Base-by-base conservation (phyloP, 495 filamentous ascomycete species). In the Aspergillus incahuasiensis region DNA sequence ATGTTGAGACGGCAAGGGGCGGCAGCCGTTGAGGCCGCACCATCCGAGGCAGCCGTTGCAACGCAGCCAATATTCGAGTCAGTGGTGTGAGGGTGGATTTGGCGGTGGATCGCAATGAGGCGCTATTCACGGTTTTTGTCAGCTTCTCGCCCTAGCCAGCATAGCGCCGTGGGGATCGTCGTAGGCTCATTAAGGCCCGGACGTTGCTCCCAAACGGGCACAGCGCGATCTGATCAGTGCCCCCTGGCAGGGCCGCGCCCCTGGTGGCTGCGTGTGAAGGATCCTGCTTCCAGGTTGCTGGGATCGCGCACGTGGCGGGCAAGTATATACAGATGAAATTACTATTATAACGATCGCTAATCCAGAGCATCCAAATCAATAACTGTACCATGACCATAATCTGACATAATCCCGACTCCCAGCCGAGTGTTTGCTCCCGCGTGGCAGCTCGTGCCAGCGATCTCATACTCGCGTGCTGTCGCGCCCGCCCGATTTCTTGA, bases 401-500 rank as follows among this genome's bases (percentile, higher is more conserved):
- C 30, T 35, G n/a, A 49, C 21, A 30, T 46, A n/a, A 35, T 12
- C 32, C 32, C 32, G 32, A 35, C 25, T 28, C 8, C 25, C 25
- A 28, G 25, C 25, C 25, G 25, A 28, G n/a, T n/a, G n/a, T n/a
- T n/a, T n/a, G n/a, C n/a, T n/a, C n/a, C n/a, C n/a, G n/a, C n/a
- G n/a, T 28, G 25, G 32, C 13, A 35, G 32, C 32, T 15, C 32
- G 32, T 28, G 25, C 25, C 5, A 12, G 12, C 12, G 32, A 35
- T 9, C 32, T 35, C 32, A 35, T 35, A 7, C 32, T 35, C 25
- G 25, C 25, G 25, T 28, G 8, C n/a, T n/a, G n/a, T n/a, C n/a
- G n/a, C 32, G 12, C 6, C 32, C 8, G 3, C 38, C 47, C 32
- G 61, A 58, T 38, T 68, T 64, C 43, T 68, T 60, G 43, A 71